Percentiles rank a stretch among this genome's conserved stretches.
Evolutionary conservation across 441 rosid genomes (phyloP).

Genomic region (Adansonia rubrostipa): DNA sequence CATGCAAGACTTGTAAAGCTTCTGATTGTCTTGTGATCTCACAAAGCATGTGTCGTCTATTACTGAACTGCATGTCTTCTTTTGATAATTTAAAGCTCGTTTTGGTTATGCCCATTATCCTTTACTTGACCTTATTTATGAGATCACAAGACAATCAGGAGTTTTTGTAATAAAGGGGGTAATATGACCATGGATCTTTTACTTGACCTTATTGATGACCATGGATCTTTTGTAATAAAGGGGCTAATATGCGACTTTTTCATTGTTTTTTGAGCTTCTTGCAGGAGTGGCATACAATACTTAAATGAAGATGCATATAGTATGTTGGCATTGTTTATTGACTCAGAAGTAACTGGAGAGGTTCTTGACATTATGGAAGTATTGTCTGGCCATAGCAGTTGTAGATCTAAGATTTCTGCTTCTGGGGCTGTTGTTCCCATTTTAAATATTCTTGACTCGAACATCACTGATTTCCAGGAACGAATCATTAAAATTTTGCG

Average conservation of each 20-base stretch:
- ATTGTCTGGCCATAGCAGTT: constrained; percentile 47
- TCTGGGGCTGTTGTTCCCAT: constrained; percentile 60
- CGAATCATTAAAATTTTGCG: constrained; percentile 59
- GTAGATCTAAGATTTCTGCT: constrained; percentile 52
- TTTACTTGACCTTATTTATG: background rate
- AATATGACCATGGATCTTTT: background rate
- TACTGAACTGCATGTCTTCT: background rate
- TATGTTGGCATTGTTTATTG: constrained; percentile 53
- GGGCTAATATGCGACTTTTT: constrained; percentile 6
- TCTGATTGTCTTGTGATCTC: background rate
- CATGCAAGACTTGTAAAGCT: background rate
- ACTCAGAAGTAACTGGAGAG: constrained; percentile 59
- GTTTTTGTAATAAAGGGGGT: too few species aligned
- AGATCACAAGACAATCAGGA: too few species aligned
- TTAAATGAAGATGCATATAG: constrained; percentile 50
- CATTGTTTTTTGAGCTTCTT: constrained; percentile 27
- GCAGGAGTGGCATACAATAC: constrained; percentile 51
- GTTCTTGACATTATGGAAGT: constrained; percentile 56
- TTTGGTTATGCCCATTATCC: background rate
- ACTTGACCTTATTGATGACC: background rate
- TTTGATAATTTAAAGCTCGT: background rate
- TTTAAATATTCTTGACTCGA: constrained; percentile 48
- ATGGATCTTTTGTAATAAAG: background rate
- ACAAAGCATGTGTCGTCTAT: background rate
- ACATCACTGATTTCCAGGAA: constrained; percentile 48